Evolutionary conservation across 1,284 basidiomycete species (phyloP), one percentile per base, ranked within the genome.

Genomic region (Neotropicomus parvogracilis): DNA sequence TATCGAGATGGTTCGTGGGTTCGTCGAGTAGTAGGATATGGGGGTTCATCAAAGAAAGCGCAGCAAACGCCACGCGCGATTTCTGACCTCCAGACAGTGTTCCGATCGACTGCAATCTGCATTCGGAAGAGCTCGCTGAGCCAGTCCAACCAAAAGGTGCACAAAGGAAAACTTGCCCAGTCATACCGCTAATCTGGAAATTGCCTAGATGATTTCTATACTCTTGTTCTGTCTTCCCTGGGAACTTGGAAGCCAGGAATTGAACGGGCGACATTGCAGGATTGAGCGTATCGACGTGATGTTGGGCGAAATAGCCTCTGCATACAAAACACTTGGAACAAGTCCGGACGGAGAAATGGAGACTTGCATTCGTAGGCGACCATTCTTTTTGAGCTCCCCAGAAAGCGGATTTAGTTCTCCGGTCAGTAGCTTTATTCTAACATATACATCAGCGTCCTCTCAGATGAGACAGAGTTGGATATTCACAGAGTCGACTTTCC

Each of bases 1-100:
- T 93, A 85, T 97, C 94, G 68, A 98, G 74, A 71, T 98, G 95
- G 77, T 98, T 98, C 59, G 95, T 97, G 52, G 95, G 95, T 83
- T 95, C 92, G 69, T 97, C 94, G 45, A 97, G 77, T 44, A 97
- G 72, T 54, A 97, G 68, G 53, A 97, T 81, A 62, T 97, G 93
- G 1, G 94, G 93, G 46, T 82, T 80, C 68, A 89, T 88, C 60
- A 98, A 72, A 35, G 90, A 92, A 35, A 99, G 71, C n/a, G 88
- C 78, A 1, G 95, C 85, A 68, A 99, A 99, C 0, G 95, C 94
- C 7, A 99, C 95, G 62, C 95, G 86, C 52, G 86, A 91, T 71
- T 99, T 99, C 63, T 99, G 97, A 69, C 97, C 97, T 69, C 94
- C 95, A 66, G 85, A 88, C n/a, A 95, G 70, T 1, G 90, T 93